phyloP scores from a whole-genome alignment of 768 basidiomycete genomes.

The Suillus weaverae region DNA sequence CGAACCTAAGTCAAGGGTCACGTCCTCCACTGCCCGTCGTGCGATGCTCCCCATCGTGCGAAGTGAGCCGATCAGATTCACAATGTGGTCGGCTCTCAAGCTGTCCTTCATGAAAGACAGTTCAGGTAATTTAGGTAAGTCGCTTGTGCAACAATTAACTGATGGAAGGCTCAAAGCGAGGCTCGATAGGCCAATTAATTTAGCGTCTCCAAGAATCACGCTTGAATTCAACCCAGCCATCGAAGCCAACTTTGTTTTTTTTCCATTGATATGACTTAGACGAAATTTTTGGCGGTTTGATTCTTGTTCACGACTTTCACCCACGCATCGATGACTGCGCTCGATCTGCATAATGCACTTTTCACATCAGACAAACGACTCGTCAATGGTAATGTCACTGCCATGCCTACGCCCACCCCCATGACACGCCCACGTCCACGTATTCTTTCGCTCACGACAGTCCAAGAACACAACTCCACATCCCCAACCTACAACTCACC shows the following conservation, averaged over 20 bases:
- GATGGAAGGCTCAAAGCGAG: background rate
- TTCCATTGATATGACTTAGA: background rate
- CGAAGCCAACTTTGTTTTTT: constrained; percentile 9
- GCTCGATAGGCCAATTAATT: constrained; percentile 3
- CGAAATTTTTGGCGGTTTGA: background rate
- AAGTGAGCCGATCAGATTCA: background rate
- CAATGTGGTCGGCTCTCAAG: background rate
- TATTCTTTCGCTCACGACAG: constrained; percentile 5
- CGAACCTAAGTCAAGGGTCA: background rate
- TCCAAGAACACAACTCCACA: constrained; percentile 17
- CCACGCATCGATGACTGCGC: constrained; percentile 51
- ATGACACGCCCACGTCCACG: constrained; percentile 7
- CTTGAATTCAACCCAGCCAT: background rate
- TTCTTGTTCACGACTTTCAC: constrained; percentile 9
- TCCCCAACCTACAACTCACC: constrained; percentile 20
- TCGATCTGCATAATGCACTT: constrained; percentile 57
- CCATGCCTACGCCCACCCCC: background rate
- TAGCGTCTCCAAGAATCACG: background rate
- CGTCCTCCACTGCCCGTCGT: background rate
- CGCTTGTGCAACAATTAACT: background rate
- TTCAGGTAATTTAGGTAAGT: constrained; percentile 5
- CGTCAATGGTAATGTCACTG: background rate
- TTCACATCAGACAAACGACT: constrained; percentile 35
- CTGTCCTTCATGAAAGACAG: background rate
- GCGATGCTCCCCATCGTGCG: background rate